These are phyloP conservation scores for Microdochium bolleyi DNA, from an alignment of 2,329 filamentous ascomycete species.

Conservation along the genomic window DNA sequence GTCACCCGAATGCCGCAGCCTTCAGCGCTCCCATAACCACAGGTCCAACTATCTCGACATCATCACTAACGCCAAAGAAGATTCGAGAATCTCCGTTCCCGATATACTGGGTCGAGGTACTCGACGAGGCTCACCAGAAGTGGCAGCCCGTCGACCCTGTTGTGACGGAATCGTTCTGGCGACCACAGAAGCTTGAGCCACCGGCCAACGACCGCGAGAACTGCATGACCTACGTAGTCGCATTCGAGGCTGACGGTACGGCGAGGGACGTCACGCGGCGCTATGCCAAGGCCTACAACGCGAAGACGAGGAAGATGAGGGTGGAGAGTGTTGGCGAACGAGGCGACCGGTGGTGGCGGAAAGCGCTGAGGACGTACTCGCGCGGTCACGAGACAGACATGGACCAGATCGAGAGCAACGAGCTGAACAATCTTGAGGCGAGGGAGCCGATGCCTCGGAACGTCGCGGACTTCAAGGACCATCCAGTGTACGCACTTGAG, in stretches of 20 bases:
- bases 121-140: slow-evolving; percentile 78
- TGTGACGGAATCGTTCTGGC: slow-evolving; percentile 70
- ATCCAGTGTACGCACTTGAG: slow-evolving; percentile 77
- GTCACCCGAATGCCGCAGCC: slow-evolving; percentile 45
- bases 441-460: slow-evolving; percentile 81
- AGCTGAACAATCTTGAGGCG: slow-evolving; percentile 62
- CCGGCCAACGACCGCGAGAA: slow-evolving; percentile 72
- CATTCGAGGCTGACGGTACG: slow-evolving; percentile 72
- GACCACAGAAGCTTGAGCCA: slow-evolving; percentile 71
- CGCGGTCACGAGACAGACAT: slow-evolving; percentile 45
- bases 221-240: slow-evolving; percentile 73
- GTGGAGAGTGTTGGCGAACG: slow-evolving; percentile 54
- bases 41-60: slow-evolving; percentile 21
- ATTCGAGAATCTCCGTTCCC: slow-evolving; percentile 70
- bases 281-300: slow-evolving; percentile 82
- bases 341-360: slow-evolving; percentile 45
- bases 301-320: slow-evolving; percentile 77
- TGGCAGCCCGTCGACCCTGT: slow-evolving; percentile 86
- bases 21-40: slow-evolving; percentile 38
- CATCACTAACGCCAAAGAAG: slow-evolving; percentile 25
- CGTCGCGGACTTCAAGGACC: slow-evolving; percentile 79
- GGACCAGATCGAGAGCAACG: slow-evolving; percentile 77
- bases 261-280: slow-evolving; percentile 80
- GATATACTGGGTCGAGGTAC: slow-evolving; percentile 90
- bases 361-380: slow-evolving; percentile 39